Base-by-base conservation (phyloP, 345 rosid genomes). In the Aquilaria yunnanensis region DNA sequence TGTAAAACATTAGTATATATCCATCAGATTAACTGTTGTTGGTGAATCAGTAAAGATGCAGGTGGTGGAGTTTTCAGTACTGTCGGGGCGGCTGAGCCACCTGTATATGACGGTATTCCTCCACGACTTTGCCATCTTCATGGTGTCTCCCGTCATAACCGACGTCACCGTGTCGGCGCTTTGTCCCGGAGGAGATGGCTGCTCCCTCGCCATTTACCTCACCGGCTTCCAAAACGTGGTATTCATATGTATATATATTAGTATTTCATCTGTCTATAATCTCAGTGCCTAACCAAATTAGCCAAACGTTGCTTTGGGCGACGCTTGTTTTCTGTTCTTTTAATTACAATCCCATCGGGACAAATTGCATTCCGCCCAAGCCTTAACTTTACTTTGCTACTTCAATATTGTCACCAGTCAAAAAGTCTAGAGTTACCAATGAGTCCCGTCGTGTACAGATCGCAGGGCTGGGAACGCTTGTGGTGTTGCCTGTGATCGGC, bases 401-500 rank as follows among this genome's bases (percentile, higher is more conserved):
- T 16, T 16, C 23, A 16, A 16, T 16, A 16, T 16, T 16, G 23
- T 16, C 23, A 16, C 23, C 23, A 16, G 23, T 16, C 23, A 16
- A 16, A 16, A 16, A 16, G 23, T 16, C 0, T 16, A 16, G 23
- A 16, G 23, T 16, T 16, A 16, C 23, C 23, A 16, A 16, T 16
- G 23, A 16, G 23, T 16, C 23, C 23, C 23, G 23, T 16, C 4
- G 13, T 14, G n/a, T 57, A 81, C 87, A 89, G 94, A 66, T 89
- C 5, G 79, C 72, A 47, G 96, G 96, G 52, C 56, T 85, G 64
- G 96, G 96, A 51, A 71, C 94, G 2, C 76, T 89, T 53, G 77
- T 84, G 57, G 69, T 77, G 94, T 81, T 80, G 91, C 96, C 96
- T 50, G 51, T 89, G 71, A 59, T 89, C 8, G 94, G 96, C 63